Conservation (phyloP, 305 asterid genomes). For the Coffea humblotiana region DNA sequence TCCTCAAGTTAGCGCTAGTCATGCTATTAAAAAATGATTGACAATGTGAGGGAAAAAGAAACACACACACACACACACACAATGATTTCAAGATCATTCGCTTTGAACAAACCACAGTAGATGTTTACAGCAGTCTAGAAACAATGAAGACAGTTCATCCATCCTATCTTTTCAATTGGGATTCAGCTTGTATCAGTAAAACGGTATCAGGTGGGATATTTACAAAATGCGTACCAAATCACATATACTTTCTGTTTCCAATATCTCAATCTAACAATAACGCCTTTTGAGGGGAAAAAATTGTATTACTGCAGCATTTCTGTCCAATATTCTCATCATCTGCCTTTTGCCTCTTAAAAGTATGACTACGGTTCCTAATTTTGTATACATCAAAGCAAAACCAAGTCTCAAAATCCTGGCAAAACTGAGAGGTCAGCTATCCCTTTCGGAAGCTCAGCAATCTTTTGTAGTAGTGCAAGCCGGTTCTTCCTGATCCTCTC, state of each 20-base stretch:
- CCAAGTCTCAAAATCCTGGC: slow-evolving; percentile 53
- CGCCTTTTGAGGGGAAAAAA: not conserved
- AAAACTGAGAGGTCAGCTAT: slow-evolving; percentile 84
- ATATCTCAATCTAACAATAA: not conserved
- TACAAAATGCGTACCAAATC: not conserved
- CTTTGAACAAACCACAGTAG: not conserved
- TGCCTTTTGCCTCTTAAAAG: not conserved
- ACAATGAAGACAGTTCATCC: not conserved
- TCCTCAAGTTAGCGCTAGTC: no score
- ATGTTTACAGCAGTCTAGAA: not conserved
- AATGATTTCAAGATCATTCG: not conserved
- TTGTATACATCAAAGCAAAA: not conserved
- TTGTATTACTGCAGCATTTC: not conserved
- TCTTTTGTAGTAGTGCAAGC: slow-evolving; percentile 70
- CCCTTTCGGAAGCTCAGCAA: slow-evolving; percentile 88
- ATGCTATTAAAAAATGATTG: no score
- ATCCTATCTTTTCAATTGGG: not conserved
- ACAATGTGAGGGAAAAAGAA: no score
- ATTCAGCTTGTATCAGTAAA: not conserved
- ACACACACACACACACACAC: no score
- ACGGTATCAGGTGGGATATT: not conserved
- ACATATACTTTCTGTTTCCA: not conserved
- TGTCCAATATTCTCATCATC: not conserved
- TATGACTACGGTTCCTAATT: not conserved
- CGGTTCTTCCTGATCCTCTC: slow-evolving; percentile 79